Evolutionary conservation across 768 basidiomycete species (phyloP).

Genomic region (Rossbeevera mucosa): DNA sequence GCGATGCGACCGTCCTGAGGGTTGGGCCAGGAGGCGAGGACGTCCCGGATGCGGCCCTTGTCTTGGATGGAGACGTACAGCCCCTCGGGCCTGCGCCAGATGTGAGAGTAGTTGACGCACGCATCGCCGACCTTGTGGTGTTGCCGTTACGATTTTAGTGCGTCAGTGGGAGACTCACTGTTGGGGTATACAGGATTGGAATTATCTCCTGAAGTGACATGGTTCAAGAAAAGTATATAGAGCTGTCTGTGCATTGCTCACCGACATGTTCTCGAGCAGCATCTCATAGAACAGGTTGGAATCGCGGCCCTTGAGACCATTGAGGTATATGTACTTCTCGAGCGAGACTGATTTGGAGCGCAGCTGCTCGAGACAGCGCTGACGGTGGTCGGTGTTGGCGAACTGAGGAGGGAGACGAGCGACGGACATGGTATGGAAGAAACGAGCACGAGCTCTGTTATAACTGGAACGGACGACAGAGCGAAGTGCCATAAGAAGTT

Average conservation of each 20-base stretch:
- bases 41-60: slow-evolving; percentile 56
- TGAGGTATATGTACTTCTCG: slow-evolving; percentile 70
- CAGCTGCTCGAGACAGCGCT: slow-evolving; percentile 53
- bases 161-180: slow-evolving; percentile 35
- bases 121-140: slow-evolving; percentile 56
- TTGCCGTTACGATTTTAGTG: not conserved
- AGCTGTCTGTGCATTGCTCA: slow-evolving; percentile 18
- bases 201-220: slow-evolving; percentile 51
- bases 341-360: slow-evolving; percentile 52
- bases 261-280: slow-evolving; percentile 56
- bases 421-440: slow-evolving; percentile 25
- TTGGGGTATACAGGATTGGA: slow-evolving; percentile 74
- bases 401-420: slow-evolving; percentile 46
- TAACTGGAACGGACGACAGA: not conserved
- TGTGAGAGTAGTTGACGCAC: slow-evolving; percentile 65
- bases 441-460: not conserved
- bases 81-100: slow-evolving; percentile 61
- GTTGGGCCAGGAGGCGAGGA: slow-evolving; percentile 51
- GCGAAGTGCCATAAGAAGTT: slow-evolving; percentile 8
- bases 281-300: slow-evolving; percentile 63
- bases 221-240: no score
- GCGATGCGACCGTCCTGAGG: slow-evolving; percentile 51
- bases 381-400: slow-evolving; percentile 46
- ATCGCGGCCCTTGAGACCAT: slow-evolving; percentile 58
- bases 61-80: slow-evolving; percentile 61